Conservation (phyloP, 495 filamentous ascomycete genomes). For the Talaromyces liani region DNA sequence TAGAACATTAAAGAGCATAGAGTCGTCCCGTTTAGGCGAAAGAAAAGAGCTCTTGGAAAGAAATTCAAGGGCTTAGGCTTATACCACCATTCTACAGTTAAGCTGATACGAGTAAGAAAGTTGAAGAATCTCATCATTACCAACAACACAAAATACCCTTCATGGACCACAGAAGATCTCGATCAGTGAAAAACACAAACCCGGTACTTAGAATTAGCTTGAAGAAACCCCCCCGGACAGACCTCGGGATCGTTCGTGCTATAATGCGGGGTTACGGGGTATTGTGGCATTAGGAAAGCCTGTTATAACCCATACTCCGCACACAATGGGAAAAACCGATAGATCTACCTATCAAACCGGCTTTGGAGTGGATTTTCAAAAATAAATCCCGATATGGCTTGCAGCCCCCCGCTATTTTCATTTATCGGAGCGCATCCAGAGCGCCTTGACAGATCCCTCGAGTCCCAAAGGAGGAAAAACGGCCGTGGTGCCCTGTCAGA, state of each 20-base stretch:
- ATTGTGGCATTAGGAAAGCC: not conserved
- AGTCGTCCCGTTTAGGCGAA: not conserved
- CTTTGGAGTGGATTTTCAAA: not conserved
- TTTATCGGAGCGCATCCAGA: not conserved
- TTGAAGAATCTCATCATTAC: not conserved
- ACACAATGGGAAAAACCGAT: not conserved
- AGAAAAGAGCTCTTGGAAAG: not conserved
- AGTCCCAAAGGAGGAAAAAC: not conserved
- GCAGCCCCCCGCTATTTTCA: not conserved
- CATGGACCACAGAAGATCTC: not conserved
- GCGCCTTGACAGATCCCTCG: not conserved
- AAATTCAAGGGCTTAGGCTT: not conserved
- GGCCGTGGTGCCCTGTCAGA: not conserved
- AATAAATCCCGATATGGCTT: not conserved
- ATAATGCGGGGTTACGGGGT: not conserved
- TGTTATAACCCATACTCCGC: not conserved
- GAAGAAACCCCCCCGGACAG: not conserved
- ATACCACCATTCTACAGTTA: not conserved
- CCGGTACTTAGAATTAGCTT: not conserved
- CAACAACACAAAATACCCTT: not conserved
- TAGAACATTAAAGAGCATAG: not conserved
- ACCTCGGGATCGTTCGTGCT: not conserved
- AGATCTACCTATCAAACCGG: not conserved
- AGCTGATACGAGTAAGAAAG: not conserved
- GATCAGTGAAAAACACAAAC: not conserved